A percentile compares a stretch with the other conserved stretches of the same genome.
These are phyloP conservation scores for Nitzschia putrida DNA, from an alignment of 108 stramenopile species.

Conservation along the genomic window DNA sequence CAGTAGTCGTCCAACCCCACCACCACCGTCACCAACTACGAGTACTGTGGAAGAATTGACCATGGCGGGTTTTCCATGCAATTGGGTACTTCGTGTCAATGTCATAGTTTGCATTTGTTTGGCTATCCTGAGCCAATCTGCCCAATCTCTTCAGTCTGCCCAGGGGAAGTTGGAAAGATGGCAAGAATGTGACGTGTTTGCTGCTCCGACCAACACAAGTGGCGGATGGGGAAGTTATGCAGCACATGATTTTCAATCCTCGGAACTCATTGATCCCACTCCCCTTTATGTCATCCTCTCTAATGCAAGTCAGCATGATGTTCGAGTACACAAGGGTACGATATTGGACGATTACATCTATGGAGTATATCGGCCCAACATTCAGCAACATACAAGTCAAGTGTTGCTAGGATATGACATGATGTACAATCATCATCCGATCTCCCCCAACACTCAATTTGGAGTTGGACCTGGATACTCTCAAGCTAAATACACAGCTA, in stretches of 20 bases:
- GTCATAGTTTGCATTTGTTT: no score
- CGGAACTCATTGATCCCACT: slow-evolving; percentile 39
- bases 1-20: no score
- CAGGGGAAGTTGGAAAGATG: slow-evolving; percentile 2
- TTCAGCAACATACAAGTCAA: slow-evolving; percentile 3
- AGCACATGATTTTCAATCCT: slow-evolving; percentile 18
- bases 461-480: slow-evolving; percentile 6
- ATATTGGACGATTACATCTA: slow-evolving; percentile 43
- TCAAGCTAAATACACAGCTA: neutral
- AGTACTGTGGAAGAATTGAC: no score
- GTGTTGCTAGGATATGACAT: slow-evolving; percentile 39
- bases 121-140: no score
- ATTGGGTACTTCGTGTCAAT: no score
- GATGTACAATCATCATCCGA: slow-evolving; percentile 47
- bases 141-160: neutral
- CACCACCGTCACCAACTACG: no score
- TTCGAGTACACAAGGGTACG: neutral
- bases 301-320: neutral
- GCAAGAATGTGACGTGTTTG: slow-evolving; percentile 36
- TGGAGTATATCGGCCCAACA: slow-evolving; percentile 10
- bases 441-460: slow-evolving; percentile 8
- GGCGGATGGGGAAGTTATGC: slow-evolving; percentile 45
- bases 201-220: slow-evolving; percentile 32
- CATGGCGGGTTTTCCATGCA: no score
- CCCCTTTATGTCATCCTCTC: slow-evolving; percentile 20